Base-by-base conservation (phyloP, 768 basidiomycete genomes). In the Antrodiella citrinella region DNA sequence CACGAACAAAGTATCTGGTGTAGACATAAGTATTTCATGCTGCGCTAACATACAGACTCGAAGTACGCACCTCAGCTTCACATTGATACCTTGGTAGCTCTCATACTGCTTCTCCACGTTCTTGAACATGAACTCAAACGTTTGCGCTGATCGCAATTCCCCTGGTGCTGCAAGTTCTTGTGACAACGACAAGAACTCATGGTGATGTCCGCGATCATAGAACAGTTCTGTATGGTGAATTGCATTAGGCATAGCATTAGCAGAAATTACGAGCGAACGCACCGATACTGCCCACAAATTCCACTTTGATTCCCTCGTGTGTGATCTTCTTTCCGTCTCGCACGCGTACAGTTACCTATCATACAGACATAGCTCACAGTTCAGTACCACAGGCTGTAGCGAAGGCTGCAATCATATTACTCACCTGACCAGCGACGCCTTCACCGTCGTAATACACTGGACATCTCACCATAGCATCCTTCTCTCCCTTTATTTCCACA, bases 91-190 rank as follows among this genome's bases (percentile, higher is more conserved):
- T 59, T 91, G 85, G 65, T 98, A 98, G 58, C 87, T 91, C 73
- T 98, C 95, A 57, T 89, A 98, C 65, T 97, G 93, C 73, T 99
- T 97, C 81, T 99, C 96, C 38, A 99, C 89, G 62, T 95, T 99
- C 76, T 97, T 97, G 78, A 99, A 98, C 61, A 83, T 78, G 68
- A 99, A 98, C 48, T 97, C 94, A 58, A 84, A 96, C 7, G 92
- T 91, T 68, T 97, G 94, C 0, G 93, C 93, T 61, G 91, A 86
- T 41, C 96, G 81, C 84, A 99, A 84, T 63, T 99, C 96, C 26
- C 92, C 93, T n/a, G 92, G 92, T 0, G 91, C 84, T 2, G 94
- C 92, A 21, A 97, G 74, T 61, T 98, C 95, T 69, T 97, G 92
- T 0, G 92, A 91, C 59, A 97, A 69, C 4, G 95, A 96, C 9